phyloP scores from a whole-genome alignment of 768 basidiomycete species.

The Lactarius tabidus region DNA sequence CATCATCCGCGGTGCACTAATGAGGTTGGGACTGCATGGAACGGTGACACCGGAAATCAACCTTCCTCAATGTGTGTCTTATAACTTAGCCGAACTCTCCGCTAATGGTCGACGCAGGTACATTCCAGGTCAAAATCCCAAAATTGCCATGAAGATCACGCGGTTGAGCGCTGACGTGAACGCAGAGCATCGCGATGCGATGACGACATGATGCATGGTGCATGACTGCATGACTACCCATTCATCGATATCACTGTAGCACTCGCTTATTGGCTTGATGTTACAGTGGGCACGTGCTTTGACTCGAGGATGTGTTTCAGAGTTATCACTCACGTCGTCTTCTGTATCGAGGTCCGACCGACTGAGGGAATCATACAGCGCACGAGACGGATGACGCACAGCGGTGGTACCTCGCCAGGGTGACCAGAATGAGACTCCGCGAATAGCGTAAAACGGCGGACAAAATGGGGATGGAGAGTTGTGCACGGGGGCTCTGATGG shows the following conservation, averaged over 20 bases:
- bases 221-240: background rate
- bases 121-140: conserved; percentile 78
- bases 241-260: background rate
- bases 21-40: conserved; percentile 70
- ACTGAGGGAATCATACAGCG: background rate
- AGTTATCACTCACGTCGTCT: background rate
- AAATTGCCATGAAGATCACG: conserved; percentile 45
- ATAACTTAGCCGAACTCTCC: background rate
- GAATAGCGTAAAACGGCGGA: background rate
- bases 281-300: background rate
- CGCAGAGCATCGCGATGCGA: background rate
- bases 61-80: conserved; percentile 75
- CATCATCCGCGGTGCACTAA: conserved; percentile 77
- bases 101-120: conserved; percentile 45
- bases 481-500: background rate
- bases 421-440: too few relatives aligned
- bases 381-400: background rate
- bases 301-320: background rate
- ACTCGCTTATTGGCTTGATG: background rate
- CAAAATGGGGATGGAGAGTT: background rate
- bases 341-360: conserved; percentile 4
- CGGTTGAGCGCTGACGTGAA: background rate
- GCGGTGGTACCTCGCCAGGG: background rate
- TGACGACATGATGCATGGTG: background rate
- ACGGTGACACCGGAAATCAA: conserved; percentile 76